Conservation (phyloP, 352 stramenopile species). For the Phytophthora hibernalis region DNA sequence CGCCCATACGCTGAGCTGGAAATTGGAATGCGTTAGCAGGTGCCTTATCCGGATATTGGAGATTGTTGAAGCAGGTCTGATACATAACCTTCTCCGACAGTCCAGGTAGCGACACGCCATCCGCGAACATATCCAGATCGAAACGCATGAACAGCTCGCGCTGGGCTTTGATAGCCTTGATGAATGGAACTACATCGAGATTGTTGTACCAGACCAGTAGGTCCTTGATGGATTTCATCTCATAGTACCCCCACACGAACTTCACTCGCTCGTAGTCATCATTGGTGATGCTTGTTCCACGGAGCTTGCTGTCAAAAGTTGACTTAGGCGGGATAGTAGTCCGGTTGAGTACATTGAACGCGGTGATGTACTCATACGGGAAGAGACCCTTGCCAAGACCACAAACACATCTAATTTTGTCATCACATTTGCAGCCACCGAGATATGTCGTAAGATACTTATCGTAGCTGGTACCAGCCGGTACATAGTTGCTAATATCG, state of each 20-base stretch:
- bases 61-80: conserved; percentile 20
- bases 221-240: conserved; percentile 25
- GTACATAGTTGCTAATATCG: conserved; percentile 45
- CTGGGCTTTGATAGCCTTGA: conserved; percentile 19
- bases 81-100: conserved; percentile 42
- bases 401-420: too few species aligned
- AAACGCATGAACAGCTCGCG: conserved; percentile 29
- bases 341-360: too few species aligned
- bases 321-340: too few species aligned
- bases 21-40: background rate
- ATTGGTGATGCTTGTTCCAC: conserved; percentile 24
- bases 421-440: conserved; percentile 8
- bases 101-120: conserved; percentile 29
- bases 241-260: conserved; percentile 42
- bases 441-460: conserved; percentile 42
- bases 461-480: conserved; percentile 37
- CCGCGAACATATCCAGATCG: conserved; percentile 38
- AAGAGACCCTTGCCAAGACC: too few species aligned
- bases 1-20: too few species aligned
- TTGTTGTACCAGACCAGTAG: too few species aligned
- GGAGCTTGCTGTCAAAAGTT: conserved; percentile 2
- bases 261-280: conserved; percentile 38
- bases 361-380: too few species aligned
- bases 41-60: conserved; percentile 4
- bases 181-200: too few species aligned